Percentiles rank a stretch among this genome's conserved stretches.
phyloP scores from a whole-genome alignment of 352 stramenopile genomes.

The Stephanocyclus meneghinianus region DNA sequence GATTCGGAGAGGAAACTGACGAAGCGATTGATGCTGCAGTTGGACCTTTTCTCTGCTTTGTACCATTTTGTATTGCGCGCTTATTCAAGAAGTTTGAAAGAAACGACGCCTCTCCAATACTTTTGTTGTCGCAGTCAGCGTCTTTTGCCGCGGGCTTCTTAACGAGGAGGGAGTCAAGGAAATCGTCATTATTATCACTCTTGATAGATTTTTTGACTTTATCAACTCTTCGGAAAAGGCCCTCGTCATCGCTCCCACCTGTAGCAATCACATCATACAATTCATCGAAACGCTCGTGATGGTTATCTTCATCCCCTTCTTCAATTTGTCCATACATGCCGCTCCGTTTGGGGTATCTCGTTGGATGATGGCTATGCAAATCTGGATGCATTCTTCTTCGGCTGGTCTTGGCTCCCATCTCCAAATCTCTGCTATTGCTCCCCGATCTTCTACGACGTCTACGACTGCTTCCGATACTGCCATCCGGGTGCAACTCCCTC shows the following conservation, averaged over 20 bases:
- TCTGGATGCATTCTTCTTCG: not conserved
- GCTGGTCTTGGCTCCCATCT: not conserved
- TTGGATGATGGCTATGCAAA: conserved; percentile 25
- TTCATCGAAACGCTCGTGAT: not conserved
- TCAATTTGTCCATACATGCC: not conserved
- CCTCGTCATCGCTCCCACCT: conserved; percentile 12
- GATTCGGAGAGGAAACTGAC: not conserved
- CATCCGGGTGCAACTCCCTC: conserved; percentile 20
- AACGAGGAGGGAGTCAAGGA: conserved; percentile 15
- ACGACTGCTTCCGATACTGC: not conserved
- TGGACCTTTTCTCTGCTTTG: conserved; percentile 19
- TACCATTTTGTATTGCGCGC: not conserved
- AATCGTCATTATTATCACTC: conserved; percentile 14
- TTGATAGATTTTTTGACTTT: conserved; percentile 7
- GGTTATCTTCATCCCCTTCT: conserved; percentile 3
- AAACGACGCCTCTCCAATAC: conserved; percentile 9
- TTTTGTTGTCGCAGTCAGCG: not conserved
- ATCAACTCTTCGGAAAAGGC: conserved; percentile 19
- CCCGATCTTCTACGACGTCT: conserved; percentile 5
- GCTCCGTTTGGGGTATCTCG: conserved; percentile 20
- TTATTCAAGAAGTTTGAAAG: conserved; percentile 15
- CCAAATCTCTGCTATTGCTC: conserved; percentile 2
- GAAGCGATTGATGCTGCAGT: not conserved
- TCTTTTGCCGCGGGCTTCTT: not conserved
- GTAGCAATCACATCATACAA: not conserved